Conservation (phyloP, 1,284 basidiomycete species). For the Rugosomyces carneus region DNA sequence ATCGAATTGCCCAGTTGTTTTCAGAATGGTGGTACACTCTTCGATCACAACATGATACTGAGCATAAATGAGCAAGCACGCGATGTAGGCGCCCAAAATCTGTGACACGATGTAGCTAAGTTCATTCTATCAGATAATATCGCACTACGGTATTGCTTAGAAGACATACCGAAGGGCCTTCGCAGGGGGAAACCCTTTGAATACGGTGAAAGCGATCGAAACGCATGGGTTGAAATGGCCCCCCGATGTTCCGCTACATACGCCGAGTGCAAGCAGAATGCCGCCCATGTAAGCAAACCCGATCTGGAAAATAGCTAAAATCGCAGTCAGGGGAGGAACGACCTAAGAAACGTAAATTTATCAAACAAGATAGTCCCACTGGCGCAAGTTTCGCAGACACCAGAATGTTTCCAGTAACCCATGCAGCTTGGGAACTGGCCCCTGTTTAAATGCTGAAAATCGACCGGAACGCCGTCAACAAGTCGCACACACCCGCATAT, state of each 20-base stretch:
- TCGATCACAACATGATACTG: constrained; percentile 54
- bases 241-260: constrained; percentile 50
- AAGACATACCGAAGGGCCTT: constrained; percentile 44
- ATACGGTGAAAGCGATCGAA: constrained; percentile 48
- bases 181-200: constrained; percentile 47
- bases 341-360: not conserved
- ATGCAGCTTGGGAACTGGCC: constrained; percentile 52
- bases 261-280: constrained; percentile 51
- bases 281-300: constrained; percentile 62
- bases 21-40: constrained; percentile 39
- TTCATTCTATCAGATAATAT: constrained; percentile 2
- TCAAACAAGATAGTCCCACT: constrained; percentile 41
- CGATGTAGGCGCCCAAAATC: constrained; percentile 58
- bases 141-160: not conserved
- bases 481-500: constrained; percentile 45
- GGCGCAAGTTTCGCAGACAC: constrained; percentile 20
- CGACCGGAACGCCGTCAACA: not conserved
- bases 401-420: constrained; percentile 45
- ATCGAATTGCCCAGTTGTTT: constrained; percentile 34
- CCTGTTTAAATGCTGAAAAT: constrained; percentile 30
- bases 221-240: constrained; percentile 63
- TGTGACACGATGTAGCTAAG: constrained; percentile 59
- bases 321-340: constrained; percentile 15
- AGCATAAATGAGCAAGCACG: constrained; percentile 51
- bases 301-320: constrained; percentile 51